Base-by-base conservation (phyloP, 2,329 filamentous ascomycete species). In the Beauveria medogensis region DNA sequence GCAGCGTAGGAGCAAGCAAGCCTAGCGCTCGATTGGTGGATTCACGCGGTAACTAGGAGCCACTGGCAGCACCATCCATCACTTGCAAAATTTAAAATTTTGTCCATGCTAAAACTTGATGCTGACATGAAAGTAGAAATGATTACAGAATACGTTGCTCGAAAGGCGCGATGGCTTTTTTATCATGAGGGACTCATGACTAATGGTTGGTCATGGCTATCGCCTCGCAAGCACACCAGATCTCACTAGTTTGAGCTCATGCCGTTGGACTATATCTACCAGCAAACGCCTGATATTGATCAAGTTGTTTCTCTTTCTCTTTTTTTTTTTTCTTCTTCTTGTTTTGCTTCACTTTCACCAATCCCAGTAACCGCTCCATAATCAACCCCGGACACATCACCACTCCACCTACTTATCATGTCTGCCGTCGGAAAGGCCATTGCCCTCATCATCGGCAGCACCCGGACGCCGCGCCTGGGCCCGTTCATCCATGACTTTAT, bases 381-480 rank as follows among this genome's bases (percentile, higher is more conserved):
- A 14, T n/a, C 20, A 46, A 16, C 12, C 12, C 10, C 10, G 10
- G 30, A 34, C 10, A 14, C 30, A 34, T 14, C 30, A 34, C 10
- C 30, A 34, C 10, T n/a, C 26, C 5, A 20, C 8, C 7, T 20
- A 43, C 7, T 20, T 28, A 55, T 5, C 48, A 62, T 62, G 60
- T 12, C 60, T 16, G 34, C 43, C 48, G 41, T 44, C 20, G 47
- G 37, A 59, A 61, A 63, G 44, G 64, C 60, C 22, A 67, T 75
- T 51, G 74, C 73, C 61, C 58, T 76, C 64, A 70, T 76, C 54
- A 71, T 70, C 43, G 69, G 68, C 63, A 73, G 71, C 63, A 69
- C 70, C 34, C 72, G 72, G n/a, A 67, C 66, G 3, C 64, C 67
- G 6, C 68, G 73, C 37, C 64, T 71, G 14, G 73, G 74, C 2